These are phyloP conservation scores for Boechera retrofracta DNA, from an alignment of 345 rosid species.

Conservation along the genomic window DNA sequence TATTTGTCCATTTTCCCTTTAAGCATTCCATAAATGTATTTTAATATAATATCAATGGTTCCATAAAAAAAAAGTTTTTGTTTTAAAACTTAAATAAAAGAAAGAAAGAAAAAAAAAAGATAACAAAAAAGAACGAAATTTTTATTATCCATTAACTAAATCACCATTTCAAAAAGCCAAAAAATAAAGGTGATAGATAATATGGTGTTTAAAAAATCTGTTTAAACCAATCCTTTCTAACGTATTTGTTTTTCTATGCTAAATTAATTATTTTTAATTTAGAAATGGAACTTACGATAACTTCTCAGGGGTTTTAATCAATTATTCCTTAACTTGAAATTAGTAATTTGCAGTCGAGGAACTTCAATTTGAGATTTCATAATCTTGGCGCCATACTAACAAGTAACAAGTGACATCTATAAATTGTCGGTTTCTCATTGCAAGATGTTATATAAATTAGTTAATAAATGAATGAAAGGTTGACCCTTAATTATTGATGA, in stretches of 20 bases:
- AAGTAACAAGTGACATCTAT: conserved; percentile 17
- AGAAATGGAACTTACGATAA: background rate
- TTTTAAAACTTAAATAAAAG: background rate
- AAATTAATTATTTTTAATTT: background rate
- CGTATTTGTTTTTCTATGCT: background rate
- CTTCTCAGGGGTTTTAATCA: too few species aligned
- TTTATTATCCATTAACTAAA: background rate
- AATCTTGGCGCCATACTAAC: background rate
- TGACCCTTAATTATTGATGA: conserved; percentile 31
- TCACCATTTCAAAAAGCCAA: background rate
- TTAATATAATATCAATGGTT: background rate
- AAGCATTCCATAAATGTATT: background rate
- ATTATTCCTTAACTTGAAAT: too few species aligned
- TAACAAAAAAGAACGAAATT: background rate
- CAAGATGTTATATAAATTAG: conserved; percentile 21
- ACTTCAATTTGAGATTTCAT: background rate
- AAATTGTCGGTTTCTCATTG: conserved; percentile 24
- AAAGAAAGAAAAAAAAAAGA: background rate
- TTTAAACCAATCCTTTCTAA: background rate
- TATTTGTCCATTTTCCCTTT: conserved; percentile 1
- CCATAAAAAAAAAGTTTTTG: background rate
- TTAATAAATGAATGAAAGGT: conserved; percentile 28
- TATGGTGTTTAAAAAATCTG: background rate
- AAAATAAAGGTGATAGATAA: too few species aligned
- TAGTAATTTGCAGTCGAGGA: too few species aligned